Base-by-base conservation (phyloP, 78 protist species). In the Andalucia godoyi region DNA sequence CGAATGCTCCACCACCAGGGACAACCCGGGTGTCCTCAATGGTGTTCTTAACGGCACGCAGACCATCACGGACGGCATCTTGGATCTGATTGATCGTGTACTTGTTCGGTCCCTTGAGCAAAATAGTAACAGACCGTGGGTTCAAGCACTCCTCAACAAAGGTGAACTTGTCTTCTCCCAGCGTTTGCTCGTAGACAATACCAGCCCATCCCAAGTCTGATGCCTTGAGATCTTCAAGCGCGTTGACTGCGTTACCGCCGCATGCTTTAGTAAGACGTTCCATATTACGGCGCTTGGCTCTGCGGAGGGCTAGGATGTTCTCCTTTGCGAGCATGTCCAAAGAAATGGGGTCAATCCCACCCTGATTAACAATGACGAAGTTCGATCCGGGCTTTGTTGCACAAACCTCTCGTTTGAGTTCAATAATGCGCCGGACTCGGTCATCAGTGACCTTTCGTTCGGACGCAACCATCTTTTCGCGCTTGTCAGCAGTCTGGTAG, bases 31-130 rank as follows among this genome's bases (percentile, higher is more conserved):
- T 51, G 68, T 89, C 97, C 57, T 87, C 97, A 36, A 93, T 57
- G n/a, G 97, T 81, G 63, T 97, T 92, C 65, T 85, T 80, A 36
- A 93, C 98, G 4, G 99, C 94, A 36, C 99, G 95, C 17, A 94
- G 89, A 38, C 99, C 99, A 46, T 97, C 99, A 38, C 98, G 81
- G 17, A 95, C 72, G 55, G 99, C 99, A 3, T 97, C 99, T 84
- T 93, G 79, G 76, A 90, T 78, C 82, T 93, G 99, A 2, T 63
- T 87, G 76, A 97, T 84, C 32, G 90, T 85, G 87, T 95, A 95
- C 67, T 77, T 72, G 85, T 72, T 87, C 62, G 99, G 95, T 57
- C 79, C 97, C 83, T 91, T 92, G 84, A 96, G 57, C 32, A 95
- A 83, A 21, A 97, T 74, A 37, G 99, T 94, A 86, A 95, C 84